A percentile compares a stretch with the other conserved stretches of the same genome.
Conservation (phyloP, 1,284 basidiomycete genomes). For the Cutaneotrichosporon spelunceum region DNA sequence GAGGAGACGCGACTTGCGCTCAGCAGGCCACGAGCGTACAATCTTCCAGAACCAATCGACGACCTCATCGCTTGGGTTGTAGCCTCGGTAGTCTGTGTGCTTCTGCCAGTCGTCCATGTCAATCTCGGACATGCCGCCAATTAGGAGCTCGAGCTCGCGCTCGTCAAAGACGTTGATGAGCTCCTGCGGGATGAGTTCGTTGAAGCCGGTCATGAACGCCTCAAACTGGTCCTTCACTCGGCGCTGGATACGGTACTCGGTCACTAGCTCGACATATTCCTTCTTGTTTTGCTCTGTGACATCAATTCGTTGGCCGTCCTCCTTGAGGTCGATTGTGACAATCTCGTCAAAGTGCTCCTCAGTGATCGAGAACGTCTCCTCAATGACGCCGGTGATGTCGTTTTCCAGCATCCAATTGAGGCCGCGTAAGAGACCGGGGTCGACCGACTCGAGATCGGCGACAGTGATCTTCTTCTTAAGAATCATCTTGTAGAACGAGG, state of each 20-base stretch:
- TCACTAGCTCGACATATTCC: constrained; percentile 93
- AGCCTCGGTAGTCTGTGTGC: constrained; percentile 61
- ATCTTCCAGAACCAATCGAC: constrained; percentile 99
- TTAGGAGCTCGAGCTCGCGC: constrained; percentile 90
- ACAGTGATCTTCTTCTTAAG: constrained; percentile 79
- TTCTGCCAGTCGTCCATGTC: constrained; percentile 68
- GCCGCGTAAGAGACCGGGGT: constrained; percentile 84
- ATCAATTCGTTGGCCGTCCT: constrained; percentile 74
- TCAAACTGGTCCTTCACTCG: constrained; percentile 94
- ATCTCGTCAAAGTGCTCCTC: constrained; percentile 98
- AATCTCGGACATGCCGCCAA: constrained; percentile 98
- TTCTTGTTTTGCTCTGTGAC: constrained; percentile 99
- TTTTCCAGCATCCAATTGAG: constrained; percentile 98
- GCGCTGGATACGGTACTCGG: constrained; percentile 88
- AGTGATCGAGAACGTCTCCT: constrained; percentile 90
- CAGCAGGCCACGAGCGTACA: constrained; percentile 90
- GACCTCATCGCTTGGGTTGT: constrained; percentile 69
- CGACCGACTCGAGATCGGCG: constrained; percentile 84
- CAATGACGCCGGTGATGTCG: constrained; percentile 88
- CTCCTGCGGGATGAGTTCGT: constrained; percentile 91
- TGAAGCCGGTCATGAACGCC: constrained; percentile 92
- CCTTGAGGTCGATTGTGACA: constrained; percentile 87
- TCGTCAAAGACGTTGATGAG: constrained; percentile 98
- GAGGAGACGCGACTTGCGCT: constrained; percentile 87
- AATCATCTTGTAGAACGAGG: constrained; percentile 99